Evolutionary conservation across 2,329 filamentous ascomycete genomes (phyloP).

Genomic region (Xylaria sp.): DNA sequence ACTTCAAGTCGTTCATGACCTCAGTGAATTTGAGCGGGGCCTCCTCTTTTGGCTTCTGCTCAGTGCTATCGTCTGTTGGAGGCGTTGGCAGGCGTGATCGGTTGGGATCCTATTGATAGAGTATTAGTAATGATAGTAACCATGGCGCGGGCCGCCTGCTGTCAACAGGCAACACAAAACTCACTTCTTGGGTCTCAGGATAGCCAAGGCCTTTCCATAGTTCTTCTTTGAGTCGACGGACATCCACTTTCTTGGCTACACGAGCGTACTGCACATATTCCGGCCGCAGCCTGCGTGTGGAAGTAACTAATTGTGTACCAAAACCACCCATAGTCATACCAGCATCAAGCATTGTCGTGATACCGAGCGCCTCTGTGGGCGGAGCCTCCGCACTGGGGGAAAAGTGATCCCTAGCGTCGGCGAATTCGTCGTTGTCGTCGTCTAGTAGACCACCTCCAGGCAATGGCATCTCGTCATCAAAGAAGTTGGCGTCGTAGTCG

Average conservation of each 20-base stretch:
- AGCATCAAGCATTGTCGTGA: conserved; percentile 62
- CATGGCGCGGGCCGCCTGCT: conserved; percentile 15
- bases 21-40: conserved; percentile 82
- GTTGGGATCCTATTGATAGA: conserved; percentile 42
- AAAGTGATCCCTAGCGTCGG: conserved; percentile 83
- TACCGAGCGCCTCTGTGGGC: conserved; percentile 58
- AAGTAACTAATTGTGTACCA: conserved; percentile 74
- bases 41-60: conserved; percentile 53
- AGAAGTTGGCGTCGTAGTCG: conserved; percentile 97
- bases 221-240: conserved; percentile 75
- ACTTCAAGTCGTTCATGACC: conserved; percentile 88
- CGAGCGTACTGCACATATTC: conserved; percentile 78
- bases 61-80: conserved; percentile 45
- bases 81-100: conserved; percentile 49
- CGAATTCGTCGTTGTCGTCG: conserved; percentile 81
- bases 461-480: conserved; percentile 83
- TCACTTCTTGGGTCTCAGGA: conserved; percentile 61
- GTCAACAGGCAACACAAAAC: conserved; percentile 45
- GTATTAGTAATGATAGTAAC: conserved; percentile 27
- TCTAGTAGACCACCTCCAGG: conserved; percentile 67
- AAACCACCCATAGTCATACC: conserved; percentile 65
- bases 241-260: conserved; percentile 77
- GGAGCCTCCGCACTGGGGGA: conserved; percentile 70
- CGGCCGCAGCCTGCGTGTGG: conserved; percentile 70
- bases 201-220: conserved; percentile 75